Percentiles rank a stretch among this genome's conserved stretches.
These are phyloP conservation scores for Datisca glomerata DNA, from an alignment of 306 rosid species.

Conservation along the genomic window DNA sequence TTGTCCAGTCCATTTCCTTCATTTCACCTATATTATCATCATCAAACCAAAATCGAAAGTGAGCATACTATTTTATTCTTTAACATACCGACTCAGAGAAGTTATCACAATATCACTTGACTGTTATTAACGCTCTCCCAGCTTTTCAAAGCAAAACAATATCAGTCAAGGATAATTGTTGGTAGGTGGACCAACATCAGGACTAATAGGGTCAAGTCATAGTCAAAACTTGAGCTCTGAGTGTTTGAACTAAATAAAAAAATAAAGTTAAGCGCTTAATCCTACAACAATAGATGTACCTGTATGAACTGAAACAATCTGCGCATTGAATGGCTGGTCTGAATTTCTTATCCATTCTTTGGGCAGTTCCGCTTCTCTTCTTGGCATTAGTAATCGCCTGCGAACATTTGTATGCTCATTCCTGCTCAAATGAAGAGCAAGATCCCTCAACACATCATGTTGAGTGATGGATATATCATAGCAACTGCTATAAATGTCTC, in stretches of 20 bases:
- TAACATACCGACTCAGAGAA: too few relatives aligned
- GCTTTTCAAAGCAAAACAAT: too few relatives aligned
- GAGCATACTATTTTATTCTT: too few relatives aligned
- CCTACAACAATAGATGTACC: conserved; percentile 29
- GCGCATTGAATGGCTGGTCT: conserved; percentile 50
- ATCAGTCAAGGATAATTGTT: too few relatives aligned
- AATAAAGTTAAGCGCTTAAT: too few relatives aligned
- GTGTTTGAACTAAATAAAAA: too few relatives aligned
- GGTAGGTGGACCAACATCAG: too few relatives aligned
- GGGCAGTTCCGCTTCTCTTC: conserved; percentile 49
- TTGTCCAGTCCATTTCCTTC: conserved; percentile 71
- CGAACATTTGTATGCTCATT: conserved; percentile 27
- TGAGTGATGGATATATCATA: conserved; percentile 71
- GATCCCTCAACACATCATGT: conserved; percentile 79
- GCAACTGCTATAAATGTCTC: conserved; percentile 54
- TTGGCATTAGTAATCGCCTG: conserved; percentile 64
- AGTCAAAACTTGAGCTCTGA: too few relatives aligned
- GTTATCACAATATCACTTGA: too few relatives aligned
- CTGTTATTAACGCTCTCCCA: too few relatives aligned
- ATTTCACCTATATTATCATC: conserved; percentile 70
- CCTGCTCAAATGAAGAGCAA: conserved; percentile 59
- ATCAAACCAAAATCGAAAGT: conserved; percentile 7
- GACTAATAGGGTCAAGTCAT: too few relatives aligned
- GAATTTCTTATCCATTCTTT: conserved; percentile 62
- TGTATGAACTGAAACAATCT: conserved; percentile 75